Evolutionary conservation across 2,329 filamentous ascomycete species (phyloP).

Genomic region (Pyricularia sp.): DNA sequence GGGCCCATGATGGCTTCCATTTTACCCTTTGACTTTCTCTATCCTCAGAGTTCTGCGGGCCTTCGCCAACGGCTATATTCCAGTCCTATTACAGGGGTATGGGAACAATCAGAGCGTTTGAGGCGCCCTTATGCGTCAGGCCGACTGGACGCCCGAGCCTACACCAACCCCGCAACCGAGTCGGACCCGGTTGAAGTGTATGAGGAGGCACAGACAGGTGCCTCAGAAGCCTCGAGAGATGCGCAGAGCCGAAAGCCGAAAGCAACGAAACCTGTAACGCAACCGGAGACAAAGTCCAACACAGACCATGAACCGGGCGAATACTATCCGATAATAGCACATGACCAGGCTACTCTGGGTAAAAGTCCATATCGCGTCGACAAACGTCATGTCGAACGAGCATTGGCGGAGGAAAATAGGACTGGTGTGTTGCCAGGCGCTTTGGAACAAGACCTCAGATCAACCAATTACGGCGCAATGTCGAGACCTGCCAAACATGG

Average conservation of each 20-base stretch:
- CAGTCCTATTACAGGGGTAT: constrained; percentile 1
- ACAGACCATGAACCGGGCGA: neutral
- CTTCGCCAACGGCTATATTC: constrained; percentile 24
- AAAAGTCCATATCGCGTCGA: neutral
- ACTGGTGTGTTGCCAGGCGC: neutral
- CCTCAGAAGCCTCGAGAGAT: neutral
- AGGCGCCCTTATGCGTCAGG: neutral
- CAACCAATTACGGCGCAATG: neutral
- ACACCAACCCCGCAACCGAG: neutral
- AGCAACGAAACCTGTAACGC: neutral
- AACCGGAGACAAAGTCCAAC: neutral
- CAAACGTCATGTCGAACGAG: neutral
- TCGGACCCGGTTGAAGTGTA: neutral
- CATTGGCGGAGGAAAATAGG: neutral
- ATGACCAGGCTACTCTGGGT: neutral
- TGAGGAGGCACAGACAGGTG: neutral
- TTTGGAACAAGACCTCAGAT: neutral
- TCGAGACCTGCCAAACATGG: neutral
- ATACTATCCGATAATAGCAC: neutral
- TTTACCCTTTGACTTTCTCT: constrained; percentile 43
- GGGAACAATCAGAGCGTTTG: constrained; percentile 10
- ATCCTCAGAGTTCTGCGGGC: constrained; percentile 31
- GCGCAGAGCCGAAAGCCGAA: neutral
- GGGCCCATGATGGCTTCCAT: constrained; percentile 29
- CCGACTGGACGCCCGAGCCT: neutral